phyloP scores from a whole-genome alignment of 164 flowering plant species.

The Macadamia tetraphylla region DNA sequence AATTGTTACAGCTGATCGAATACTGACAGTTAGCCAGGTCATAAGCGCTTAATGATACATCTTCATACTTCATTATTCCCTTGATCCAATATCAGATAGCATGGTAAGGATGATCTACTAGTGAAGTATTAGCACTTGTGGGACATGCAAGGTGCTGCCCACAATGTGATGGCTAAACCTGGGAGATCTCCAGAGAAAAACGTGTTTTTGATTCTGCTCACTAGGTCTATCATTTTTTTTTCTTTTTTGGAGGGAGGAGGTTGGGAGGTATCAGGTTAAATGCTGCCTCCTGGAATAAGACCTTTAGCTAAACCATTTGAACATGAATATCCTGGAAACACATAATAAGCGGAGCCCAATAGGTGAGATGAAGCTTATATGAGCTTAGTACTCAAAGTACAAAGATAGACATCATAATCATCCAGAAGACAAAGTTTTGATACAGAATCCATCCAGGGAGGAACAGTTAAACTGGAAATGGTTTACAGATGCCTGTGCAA shows the following conservation, averaged over 20 bases:
- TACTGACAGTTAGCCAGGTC: constrained; percentile 94
- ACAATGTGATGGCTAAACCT: background rate
- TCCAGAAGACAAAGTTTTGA: too few species aligned
- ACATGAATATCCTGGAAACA: background rate
- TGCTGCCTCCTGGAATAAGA: too few species aligned
- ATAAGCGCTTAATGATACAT: background rate
- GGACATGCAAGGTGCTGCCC: background rate
- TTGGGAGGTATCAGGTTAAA: too few species aligned
- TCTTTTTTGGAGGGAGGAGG: background rate
- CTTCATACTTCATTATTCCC: too few species aligned
- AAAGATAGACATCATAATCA: too few species aligned
- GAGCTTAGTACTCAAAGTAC: too few species aligned
- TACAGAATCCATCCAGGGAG: too few species aligned
- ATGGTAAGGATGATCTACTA: background rate
- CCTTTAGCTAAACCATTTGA: background rate
- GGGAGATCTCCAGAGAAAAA: too few species aligned
- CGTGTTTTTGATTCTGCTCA: too few species aligned
- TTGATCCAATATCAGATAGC: background rate
- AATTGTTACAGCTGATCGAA: constrained; percentile 80
- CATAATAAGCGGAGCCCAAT: too few species aligned
- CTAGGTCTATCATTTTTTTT: too few species aligned
- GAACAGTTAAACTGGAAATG: background rate
- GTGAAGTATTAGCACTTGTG: background rate
- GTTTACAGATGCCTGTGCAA: background rate
- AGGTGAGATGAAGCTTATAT: too few species aligned